These are phyloP conservation scores for Hypoxylon trugodes DNA, from an alignment of 495 filamentous ascomycete genomes.

Conservation along the genomic window DNA sequence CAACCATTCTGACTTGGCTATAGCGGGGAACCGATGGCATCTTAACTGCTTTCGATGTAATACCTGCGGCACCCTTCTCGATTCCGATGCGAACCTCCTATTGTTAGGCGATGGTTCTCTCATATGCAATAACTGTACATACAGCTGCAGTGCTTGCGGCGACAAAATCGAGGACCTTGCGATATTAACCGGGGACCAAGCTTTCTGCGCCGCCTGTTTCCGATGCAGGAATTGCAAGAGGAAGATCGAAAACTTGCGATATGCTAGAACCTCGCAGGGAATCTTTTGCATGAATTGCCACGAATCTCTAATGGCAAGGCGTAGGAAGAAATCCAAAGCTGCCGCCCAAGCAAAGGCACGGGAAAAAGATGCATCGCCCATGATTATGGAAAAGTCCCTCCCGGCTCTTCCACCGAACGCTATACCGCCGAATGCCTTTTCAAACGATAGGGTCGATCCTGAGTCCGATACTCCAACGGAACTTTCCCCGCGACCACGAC, in stretches of 20 bases:
- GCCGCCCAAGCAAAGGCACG: conserved; percentile 66
- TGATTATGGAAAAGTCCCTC: conserved; percentile 90
- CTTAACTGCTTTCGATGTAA: conserved; percentile 99
- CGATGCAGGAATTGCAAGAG: conserved; percentile 97
- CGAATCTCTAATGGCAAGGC: conserved; percentile 95
- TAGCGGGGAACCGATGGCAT: conserved; percentile 98
- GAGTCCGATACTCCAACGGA: conserved; percentile 82
- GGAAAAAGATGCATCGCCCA: conserved; percentile 66
- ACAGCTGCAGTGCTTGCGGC: conserved; percentile 95
- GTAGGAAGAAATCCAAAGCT: conserved; percentile 85
- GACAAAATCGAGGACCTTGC: conserved; percentile 99
- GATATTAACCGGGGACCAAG: conserved; percentile 97
- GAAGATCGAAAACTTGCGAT: conserved; percentile 98
- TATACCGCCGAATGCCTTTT: conserved; percentile 65
- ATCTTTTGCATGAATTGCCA: conserved; percentile 99
- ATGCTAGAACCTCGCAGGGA: conserved; percentile 96
- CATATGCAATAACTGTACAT: conserved; percentile 99
- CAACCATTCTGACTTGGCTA: conserved; percentile 28
- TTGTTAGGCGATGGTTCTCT: conserved; percentile 97
- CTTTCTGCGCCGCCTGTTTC: conserved; percentile 98
- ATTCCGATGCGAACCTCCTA: conserved; percentile 97
- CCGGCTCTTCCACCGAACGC: conserved; percentile 87
- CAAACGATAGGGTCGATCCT: conserved; percentile 73
- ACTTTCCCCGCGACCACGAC: conserved; percentile 69
- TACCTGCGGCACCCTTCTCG: conserved; percentile 91